Evolutionary conservation across 495 filamentous ascomycete species (phyloP), one percentile per base, ranked within the genome.

Genomic region (Xylaria bambusicola): DNA sequence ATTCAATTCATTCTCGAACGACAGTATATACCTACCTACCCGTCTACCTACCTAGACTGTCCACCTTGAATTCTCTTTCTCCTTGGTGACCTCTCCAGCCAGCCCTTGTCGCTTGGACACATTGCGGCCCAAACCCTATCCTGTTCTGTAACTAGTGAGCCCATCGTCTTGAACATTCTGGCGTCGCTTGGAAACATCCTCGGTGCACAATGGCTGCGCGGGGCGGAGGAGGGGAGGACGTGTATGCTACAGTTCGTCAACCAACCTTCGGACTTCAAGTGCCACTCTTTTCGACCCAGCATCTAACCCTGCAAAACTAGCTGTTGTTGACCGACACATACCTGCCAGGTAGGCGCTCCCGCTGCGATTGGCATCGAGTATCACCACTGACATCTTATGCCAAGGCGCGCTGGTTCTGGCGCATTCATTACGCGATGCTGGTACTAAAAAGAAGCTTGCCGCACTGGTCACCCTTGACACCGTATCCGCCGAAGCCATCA

Each of bases 361-460:
- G 18, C 59, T 52, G 61, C 63, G 56, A 57, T 62, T 58, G 38
- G 13, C 53, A 60, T 46, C 29, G 5, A 5, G 29, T 56, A 33
- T 66, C 57, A 56, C 64, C 64, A 52, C 72, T 69, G 60, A 68
- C 64, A 20, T 27, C 12, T 17, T 60, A 3, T 23, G 15, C 27
- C 56, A 72, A 93, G 92, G 94, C 71, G 93, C 93, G 56, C 85
- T 93, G 58, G 93, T 99, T 31, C 84, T 99, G 59, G 93, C 91
- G 54, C 92, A 97, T 78, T 97, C 94, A 35, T 78, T 99, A 50
- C 90, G 90, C 74, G 95, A 98, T 87, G 88, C 86, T 66, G 90
- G 91, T 52, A 91, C 94, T 26, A 86, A 75, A 54, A 94, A 91
- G 77, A 93, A 88, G 76, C 80, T 99, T 62, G 91, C 89, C 48